Evolutionary conservation across 495 filamentous ascomycete species (phyloP).

Genomic region (Pseudoneurospora amorphoporcata): DNA sequence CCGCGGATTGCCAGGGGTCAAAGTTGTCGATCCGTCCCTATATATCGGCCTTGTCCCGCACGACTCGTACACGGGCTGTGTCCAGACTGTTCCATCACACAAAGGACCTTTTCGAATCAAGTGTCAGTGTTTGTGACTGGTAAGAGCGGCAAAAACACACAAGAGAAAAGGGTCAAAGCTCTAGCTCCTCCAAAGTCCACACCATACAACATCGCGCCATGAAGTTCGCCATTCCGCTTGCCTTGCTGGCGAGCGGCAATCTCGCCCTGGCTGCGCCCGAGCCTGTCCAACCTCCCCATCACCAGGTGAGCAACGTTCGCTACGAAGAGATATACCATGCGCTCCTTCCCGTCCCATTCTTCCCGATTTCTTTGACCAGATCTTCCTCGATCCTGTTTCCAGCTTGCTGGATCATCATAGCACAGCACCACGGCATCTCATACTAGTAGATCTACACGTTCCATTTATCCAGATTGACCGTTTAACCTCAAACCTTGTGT

Average conservation of each 20-base stretch:
- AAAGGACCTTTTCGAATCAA: not conserved
- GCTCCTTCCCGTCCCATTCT: not conserved
- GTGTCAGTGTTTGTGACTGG: not conserved
- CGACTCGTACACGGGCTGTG: not conserved
- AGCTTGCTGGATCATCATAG: not conserved
- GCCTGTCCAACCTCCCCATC: not conserved
- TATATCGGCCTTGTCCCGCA: not conserved
- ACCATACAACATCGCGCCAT: constrained; percentile 1
- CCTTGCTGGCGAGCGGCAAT: constrained; percentile 10
- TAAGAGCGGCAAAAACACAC: not conserved
- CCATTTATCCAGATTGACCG: constrained; percentile 6
- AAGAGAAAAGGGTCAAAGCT: not conserved
- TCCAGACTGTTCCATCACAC: not conserved
- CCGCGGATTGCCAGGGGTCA: not conserved
- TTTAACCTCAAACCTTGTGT: constrained; percentile 3
- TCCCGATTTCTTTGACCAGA: not conserved
- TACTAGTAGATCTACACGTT: constrained; percentile 2
- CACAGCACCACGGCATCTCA: not conserved
- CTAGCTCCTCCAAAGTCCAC: not conserved
- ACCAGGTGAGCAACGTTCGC: constrained; percentile 1
- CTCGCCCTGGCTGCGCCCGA: constrained; percentile 8
- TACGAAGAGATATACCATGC: not conserved
- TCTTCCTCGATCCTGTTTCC: not conserved
- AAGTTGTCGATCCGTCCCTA: not conserved
- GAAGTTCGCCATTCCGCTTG: constrained; percentile 12